These are phyloP conservation scores for Pezicula neosporulosa DNA, from an alignment of 2,329 filamentous ascomycete genomes.

Conservation along the genomic window DNA sequence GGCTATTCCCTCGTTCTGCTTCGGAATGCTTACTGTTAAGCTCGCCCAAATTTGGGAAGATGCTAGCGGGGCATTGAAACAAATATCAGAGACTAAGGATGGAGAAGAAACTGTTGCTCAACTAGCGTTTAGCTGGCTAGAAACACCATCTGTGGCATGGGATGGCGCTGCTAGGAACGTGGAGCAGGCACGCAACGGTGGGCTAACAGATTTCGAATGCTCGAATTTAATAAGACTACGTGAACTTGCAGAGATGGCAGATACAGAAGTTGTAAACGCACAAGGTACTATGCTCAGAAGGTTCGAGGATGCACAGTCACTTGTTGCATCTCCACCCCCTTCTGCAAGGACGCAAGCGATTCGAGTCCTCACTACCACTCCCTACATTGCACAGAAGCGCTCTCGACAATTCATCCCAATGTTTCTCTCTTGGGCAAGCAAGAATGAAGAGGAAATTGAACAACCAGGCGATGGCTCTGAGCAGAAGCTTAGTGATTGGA, in stretches of 20 bases:
- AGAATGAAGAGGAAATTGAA: constrained; percentile 34
- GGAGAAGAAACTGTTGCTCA: constrained; percentile 72
- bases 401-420: constrained; percentile 83
- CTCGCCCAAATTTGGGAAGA: constrained; percentile 88
- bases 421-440: constrained; percentile 75
- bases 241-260: constrained; percentile 45
- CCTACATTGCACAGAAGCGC: constrained; percentile 77
- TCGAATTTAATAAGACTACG: constrained; percentile 65
- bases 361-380: constrained; percentile 70
- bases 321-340: constrained; percentile 44
- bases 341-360: constrained; percentile 75
- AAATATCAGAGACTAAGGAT: constrained; percentile 64
- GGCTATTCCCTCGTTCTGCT: constrained; percentile 78
- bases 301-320: constrained; percentile 63
- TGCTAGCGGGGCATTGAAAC: constrained; percentile 69
- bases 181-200: constrained; percentile 31
- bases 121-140: constrained; percentile 77
- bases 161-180: constrained; percentile 38
- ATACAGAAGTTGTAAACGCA: constrained; percentile 49
- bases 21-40: constrained; percentile 84
- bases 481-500: constrained; percentile 52
- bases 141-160: constrained; percentile 52
- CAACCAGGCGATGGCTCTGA: constrained; percentile 20
- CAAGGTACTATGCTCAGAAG: constrained; percentile 55
- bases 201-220: constrained; percentile 78